phyloP scores from a whole-genome alignment of 2,329 filamentous ascomycete genomes.

The Massarina eburnea region DNA sequence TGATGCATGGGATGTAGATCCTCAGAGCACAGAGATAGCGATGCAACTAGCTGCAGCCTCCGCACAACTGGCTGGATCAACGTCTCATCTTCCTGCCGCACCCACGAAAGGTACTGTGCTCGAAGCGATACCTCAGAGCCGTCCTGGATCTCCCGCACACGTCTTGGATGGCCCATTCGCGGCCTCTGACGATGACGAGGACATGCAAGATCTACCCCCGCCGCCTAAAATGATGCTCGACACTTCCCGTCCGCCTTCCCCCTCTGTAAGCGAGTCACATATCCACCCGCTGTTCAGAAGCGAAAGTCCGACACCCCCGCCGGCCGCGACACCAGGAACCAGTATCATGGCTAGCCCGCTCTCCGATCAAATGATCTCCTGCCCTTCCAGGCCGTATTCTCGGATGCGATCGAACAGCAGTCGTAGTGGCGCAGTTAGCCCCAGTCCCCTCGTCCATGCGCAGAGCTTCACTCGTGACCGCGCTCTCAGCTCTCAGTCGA shows the following conservation, averaged over 20 bases:
- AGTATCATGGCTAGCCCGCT: slow-evolving; percentile 70
- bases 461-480: slow-evolving; percentile 27
- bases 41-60: slow-evolving; percentile 19
- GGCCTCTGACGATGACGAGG: slow-evolving; percentile 12
- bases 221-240: slow-evolving; percentile 39
- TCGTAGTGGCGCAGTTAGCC: slow-evolving; percentile 24
- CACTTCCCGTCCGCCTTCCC: slow-evolving; percentile 41
- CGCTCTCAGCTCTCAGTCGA: slow-evolving; percentile 18
- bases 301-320: slow-evolving; percentile 68
- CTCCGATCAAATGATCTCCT: slow-evolving; percentile 63
- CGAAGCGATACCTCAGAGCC: slow-evolving; percentile 71
- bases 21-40: slow-evolving; percentile 58
- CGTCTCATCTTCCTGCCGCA: slow-evolving; percentile 8
- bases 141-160: slow-evolving; percentile 65
- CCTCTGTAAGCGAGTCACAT: slow-evolving; percentile 60
- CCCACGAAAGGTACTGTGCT: slow-evolving; percentile 56
- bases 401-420: slow-evolving; percentile 38
- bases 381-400: slow-evolving; percentile 36
- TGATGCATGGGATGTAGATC: slow-evolving; percentile 73
- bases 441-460: slow-evolving; percentile 25
- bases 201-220: slow-evolving; percentile 29
- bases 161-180: slow-evolving; percentile 57
- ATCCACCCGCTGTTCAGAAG: slow-evolving; percentile 79
- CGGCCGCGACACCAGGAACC: slow-evolving; percentile 66
- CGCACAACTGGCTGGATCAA: neutral